A percentile compares a stretch with the other conserved stretches of the same genome.
Evolutionary conservation across 164 flowering plant genomes (phyloP).

Genomic region (Chloranthus sessilifolius): DNA sequence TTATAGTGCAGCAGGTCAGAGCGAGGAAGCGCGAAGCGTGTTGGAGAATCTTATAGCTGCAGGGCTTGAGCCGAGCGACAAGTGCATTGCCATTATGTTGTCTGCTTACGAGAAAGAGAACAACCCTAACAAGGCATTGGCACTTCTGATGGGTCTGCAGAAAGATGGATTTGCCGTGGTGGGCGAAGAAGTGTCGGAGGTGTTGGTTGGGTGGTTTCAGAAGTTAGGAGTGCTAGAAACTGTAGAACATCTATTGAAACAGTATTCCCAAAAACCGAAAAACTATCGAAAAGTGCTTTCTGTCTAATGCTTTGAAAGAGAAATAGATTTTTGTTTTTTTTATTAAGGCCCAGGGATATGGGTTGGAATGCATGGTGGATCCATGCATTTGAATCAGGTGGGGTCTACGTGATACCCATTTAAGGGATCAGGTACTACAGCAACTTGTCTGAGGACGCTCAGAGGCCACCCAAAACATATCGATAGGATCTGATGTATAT

Average conservation of each 20-base stretch:
- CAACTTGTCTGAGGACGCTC: too few relatives aligned
- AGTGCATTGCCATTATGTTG: slow-evolving; percentile 63
- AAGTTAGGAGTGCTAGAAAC: slow-evolving; percentile 68
- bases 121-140: slow-evolving; percentile 52
- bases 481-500: too few relatives aligned
- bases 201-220: slow-evolving; percentile 65
- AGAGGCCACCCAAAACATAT: too few relatives aligned
- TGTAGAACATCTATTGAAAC: slow-evolving; percentile 62
- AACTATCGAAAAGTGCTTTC: neutral
- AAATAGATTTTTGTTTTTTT: too few relatives aligned
- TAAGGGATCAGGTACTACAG: too few relatives aligned
- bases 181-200: slow-evolving; percentile 58
- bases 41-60: slow-evolving; percentile 68
- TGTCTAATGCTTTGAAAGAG: neutral
- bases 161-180: slow-evolving; percentile 44
- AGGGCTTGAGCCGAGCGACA: slow-evolving; percentile 68
- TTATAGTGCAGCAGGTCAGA: slow-evolving; percentile 51
- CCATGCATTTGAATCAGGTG: too few relatives aligned
- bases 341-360: too few relatives aligned
- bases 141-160: slow-evolving; percentile 59
- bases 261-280: slow-evolving; percentile 28
- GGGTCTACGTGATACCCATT: too few relatives aligned
- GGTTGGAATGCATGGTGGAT: too few relatives aligned
- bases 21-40: slow-evolving; percentile 43
- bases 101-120: slow-evolving; percentile 63